phyloP scores from a whole-genome alignment of 371 early-diverging fungal species.

The Mucor racemosus region DNA sequence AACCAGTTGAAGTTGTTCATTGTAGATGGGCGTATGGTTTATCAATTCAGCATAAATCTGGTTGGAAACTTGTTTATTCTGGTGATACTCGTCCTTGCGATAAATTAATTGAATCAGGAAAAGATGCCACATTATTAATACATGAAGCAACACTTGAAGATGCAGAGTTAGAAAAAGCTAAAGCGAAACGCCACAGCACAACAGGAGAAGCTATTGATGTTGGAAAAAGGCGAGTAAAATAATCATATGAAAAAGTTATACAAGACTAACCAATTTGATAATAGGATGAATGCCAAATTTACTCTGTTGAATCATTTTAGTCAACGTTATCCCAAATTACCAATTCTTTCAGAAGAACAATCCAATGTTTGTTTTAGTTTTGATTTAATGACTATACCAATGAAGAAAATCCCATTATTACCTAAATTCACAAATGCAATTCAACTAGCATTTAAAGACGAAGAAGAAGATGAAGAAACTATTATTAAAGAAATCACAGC shows the following conservation, averaged over 20 bases:
- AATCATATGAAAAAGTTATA: constrained; percentile 1
- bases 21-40: constrained; percentile 83
- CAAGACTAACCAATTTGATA: constrained; percentile 7
- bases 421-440: constrained; percentile 66
- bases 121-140: constrained; percentile 80
- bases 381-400: constrained; percentile 78
- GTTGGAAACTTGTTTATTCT: constrained; percentile 85
- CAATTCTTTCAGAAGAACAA: constrained; percentile 56
- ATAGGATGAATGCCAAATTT: constrained; percentile 78
- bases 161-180: constrained; percentile 80
- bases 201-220: constrained; percentile 88
- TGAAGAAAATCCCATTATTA: constrained; percentile 65
- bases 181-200: constrained; percentile 89
- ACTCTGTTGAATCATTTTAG: constrained; percentile 97
- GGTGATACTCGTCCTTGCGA: constrained; percentile 97
- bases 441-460: constrained; percentile 59
- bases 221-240: constrained; percentile 57
- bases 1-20: constrained; percentile 79
- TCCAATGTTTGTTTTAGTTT: constrained; percentile 76
- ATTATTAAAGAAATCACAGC: not conserved
- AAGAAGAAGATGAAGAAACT: constrained; percentile 45
- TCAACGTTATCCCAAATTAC: constrained; percentile 92
- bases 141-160: constrained; percentile 98
- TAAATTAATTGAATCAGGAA: constrained; percentile 75
- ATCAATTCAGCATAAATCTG: constrained; percentile 65